These are phyloP conservation scores for Penicillium canescens DNA, from an alignment of 495 filamentous ascomycete species.

Conservation along the genomic window DNA sequence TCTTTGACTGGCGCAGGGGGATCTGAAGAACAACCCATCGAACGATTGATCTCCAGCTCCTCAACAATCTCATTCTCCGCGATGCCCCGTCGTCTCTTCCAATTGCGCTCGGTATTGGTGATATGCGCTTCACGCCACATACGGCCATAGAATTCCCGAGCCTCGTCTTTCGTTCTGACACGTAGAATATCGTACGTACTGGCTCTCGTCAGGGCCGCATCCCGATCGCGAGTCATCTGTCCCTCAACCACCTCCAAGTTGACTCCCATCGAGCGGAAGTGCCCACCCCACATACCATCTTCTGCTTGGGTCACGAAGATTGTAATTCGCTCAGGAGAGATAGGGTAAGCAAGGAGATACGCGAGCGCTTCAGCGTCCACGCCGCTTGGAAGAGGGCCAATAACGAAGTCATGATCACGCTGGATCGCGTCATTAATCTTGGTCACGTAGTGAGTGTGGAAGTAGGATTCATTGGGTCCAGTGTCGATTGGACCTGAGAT, in stretches of 20 bases:
- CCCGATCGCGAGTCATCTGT: constrained; percentile 22
- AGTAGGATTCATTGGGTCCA: constrained; percentile 19
- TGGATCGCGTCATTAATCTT: constrained; percentile 19
- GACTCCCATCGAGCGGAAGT: constrained; percentile 15
- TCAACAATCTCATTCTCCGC: constrained; percentile 8
- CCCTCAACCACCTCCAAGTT: constrained; percentile 20
- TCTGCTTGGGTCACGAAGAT: constrained; percentile 26
- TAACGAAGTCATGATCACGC: constrained; percentile 21
- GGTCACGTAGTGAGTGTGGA: constrained; percentile 22
- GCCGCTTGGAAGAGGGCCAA: constrained; percentile 24
- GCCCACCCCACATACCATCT: constrained; percentile 14
- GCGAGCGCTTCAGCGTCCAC: constrained; percentile 29
- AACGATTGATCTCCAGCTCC: constrained; percentile 14
- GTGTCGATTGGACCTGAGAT: constrained; percentile 33
- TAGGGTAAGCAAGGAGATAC: constrained; percentile 26
- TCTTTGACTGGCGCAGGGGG: no score
- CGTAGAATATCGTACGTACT: constrained; percentile 33
- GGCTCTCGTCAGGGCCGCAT: constrained; percentile 25
- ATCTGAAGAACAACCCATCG: background rate
- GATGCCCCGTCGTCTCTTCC: constrained; percentile 25
- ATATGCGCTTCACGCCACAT: constrained; percentile 19
- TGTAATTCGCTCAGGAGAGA: constrained; percentile 20
- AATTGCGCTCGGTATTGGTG: constrained; percentile 35
- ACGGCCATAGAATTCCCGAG: constrained; percentile 20
- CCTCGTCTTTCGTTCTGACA: constrained; percentile 20